A percentile compares a stretch with the other conserved stretches of the same genome.
These are phyloP conservation scores for Colletotrichum costaricense DNA, from an alignment of 2,329 filamentous ascomycete genomes.

Conservation along the genomic window DNA sequence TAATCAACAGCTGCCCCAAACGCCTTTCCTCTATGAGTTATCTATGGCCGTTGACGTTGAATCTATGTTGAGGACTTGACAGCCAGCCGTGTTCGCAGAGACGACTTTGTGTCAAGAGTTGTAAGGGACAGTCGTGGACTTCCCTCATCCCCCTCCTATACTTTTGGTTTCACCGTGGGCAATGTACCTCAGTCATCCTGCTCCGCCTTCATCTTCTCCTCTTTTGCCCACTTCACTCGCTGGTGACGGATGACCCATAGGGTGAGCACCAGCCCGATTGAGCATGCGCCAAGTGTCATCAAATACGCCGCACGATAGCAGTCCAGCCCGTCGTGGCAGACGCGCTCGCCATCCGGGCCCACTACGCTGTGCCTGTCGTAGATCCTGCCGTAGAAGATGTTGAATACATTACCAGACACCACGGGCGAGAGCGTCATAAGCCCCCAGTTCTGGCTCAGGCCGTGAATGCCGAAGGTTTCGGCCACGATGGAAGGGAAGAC, in stretches of 20 bases:
- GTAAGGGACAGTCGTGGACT: not conserved
- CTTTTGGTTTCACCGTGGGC: not conserved
- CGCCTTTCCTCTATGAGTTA: not conserved
- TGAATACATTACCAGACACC: constrained; percentile 90
- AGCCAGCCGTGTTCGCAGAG: not conserved
- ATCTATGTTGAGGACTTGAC: not conserved
- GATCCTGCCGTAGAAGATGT: constrained; percentile 86
- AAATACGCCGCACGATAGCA: constrained; percentile 88
- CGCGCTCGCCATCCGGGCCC: constrained; percentile 74
- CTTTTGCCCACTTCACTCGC: constrained; percentile 50
- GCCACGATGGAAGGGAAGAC: constrained; percentile 91
- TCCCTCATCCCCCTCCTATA: not conserved
- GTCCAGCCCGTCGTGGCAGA: constrained; percentile 79
- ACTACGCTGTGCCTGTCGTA: constrained; percentile 84
- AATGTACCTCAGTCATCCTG: constrained; percentile 48
- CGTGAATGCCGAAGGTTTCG: constrained; percentile 90
- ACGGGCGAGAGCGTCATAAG: constrained; percentile 92
- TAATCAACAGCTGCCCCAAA: not conserved
- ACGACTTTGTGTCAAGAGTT: not conserved
- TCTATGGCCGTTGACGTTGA: not conserved
- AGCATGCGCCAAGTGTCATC: constrained; percentile 79
- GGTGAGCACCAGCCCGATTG: constrained; percentile 75
- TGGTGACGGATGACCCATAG: constrained; percentile 77
- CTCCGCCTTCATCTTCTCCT: constrained; percentile 49
- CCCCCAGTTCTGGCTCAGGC: constrained; percentile 95